A percentile compares a stretch with the other conserved stretches of the same genome.
These are phyloP conservation scores for Solanum hybrid DNA, from an alignment of 305 asterid species.

Conservation along the genomic window DNA sequence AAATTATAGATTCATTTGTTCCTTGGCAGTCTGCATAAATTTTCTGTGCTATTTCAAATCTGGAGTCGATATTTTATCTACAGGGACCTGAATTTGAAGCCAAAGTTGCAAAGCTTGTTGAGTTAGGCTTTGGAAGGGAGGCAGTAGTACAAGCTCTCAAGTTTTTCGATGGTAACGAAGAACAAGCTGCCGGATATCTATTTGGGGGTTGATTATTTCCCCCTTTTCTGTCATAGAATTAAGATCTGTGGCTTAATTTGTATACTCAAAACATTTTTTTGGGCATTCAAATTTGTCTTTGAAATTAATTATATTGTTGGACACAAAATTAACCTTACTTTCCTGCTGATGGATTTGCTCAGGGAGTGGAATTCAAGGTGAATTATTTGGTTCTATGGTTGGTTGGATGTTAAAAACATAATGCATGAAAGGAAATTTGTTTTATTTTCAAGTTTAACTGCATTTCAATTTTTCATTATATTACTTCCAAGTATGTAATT, in stretches of 20 bases:
- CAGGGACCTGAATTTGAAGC: conserved; percentile 83
- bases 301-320: neutral
- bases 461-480: neutral
- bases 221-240: neutral
- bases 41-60: neutral
- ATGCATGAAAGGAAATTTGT: neutral
- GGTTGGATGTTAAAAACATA: neutral
- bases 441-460: neutral
- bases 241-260: neutral
- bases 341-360: neutral
- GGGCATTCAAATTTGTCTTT: neutral
- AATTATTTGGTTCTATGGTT: neutral
- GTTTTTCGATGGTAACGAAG: conserved; percentile 79
- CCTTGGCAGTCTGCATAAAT: neutral
- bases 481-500: neutral
- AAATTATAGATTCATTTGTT: neutral
- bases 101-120: conserved; percentile 74
- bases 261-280: neutral
- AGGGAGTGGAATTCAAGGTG: neutral
- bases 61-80: conserved; percentile 1
- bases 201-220: conserved; percentile 70
- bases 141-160: conserved; percentile 77
- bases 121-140: conserved; percentile 85
- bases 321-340: neutral
- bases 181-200: conserved; percentile 88